A percentile compares a stretch with the other conserved stretches of the same genome.
Evolutionary conservation across 2,329 filamentous ascomycete genomes (phyloP).

Genomic region (Podosphaera fusca): DNA sequence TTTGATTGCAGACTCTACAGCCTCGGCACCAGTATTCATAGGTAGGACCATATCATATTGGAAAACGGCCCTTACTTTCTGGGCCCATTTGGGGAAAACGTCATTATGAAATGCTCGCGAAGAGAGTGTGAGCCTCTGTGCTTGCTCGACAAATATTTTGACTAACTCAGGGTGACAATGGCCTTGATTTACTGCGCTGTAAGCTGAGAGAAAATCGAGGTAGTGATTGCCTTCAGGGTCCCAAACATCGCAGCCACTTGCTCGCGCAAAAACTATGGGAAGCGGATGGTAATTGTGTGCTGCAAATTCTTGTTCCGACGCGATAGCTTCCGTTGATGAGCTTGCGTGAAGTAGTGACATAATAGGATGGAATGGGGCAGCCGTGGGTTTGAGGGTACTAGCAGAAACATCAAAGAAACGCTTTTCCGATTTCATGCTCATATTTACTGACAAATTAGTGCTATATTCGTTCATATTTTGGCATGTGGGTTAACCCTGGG

Average conservation of each 20-base stretch:
- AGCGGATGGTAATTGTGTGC: slow-evolving; percentile 98
- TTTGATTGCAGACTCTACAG: slow-evolving; percentile 89
- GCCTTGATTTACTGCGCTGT: slow-evolving; percentile 93
- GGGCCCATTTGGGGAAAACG: slow-evolving; percentile 86
- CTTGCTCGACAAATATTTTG: slow-evolving; percentile 74
- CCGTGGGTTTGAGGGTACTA: slow-evolving; percentile 16
- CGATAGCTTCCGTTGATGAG: slow-evolving; percentile 59
- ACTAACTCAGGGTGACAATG: slow-evolving; percentile 95
- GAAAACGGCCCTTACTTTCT: slow-evolving; percentile 73
- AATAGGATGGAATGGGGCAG: slow-evolving; percentile 13
- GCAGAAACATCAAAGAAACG: slow-evolving; percentile 8
- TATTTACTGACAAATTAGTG: too few species aligned
- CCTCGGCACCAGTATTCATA: slow-evolving; percentile 95
- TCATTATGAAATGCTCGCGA: slow-evolving; percentile 96
- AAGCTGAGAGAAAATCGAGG: slow-evolving; percentile 92
- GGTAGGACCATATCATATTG: slow-evolving; percentile 95
- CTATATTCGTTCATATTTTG: too few species aligned
- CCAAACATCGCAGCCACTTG: slow-evolving; percentile 75
- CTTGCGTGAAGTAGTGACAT: slow-evolving; percentile 33
- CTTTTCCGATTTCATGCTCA: too few species aligned
- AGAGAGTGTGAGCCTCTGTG: slow-evolving; percentile 69
- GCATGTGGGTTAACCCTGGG: too few species aligned
- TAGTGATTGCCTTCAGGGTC: slow-evolving; percentile 91
- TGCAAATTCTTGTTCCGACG: slow-evolving; percentile 59
- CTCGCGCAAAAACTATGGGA: slow-evolving; percentile 75